Percentiles rank a stretch among this genome's conserved stretches.
Conservation (phyloP, 2,329 filamentous ascomycete genomes). For the Aureobasidium musti region DNA sequence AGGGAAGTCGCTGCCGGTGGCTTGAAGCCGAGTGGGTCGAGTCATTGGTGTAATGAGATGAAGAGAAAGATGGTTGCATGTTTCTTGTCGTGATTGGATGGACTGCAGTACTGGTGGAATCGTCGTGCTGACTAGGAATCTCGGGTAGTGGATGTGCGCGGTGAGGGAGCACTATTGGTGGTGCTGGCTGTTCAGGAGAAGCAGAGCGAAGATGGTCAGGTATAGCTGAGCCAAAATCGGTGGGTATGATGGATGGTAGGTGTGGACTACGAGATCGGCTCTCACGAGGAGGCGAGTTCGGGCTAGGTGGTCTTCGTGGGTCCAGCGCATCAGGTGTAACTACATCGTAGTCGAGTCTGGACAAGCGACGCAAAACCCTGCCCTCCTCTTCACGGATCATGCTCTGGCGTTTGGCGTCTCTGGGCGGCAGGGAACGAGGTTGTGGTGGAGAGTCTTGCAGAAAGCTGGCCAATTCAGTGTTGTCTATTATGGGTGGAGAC, state of each 20-base stretch:
- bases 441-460: slow-evolving; percentile 19
- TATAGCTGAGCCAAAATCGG: neutral
- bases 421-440: slow-evolving; percentile 1
- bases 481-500: slow-evolving; percentile 5
- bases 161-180: slow-evolving; percentile 12
- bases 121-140: neutral
- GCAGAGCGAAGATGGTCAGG: neutral
- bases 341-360: slow-evolving; percentile 8
- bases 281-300: slow-evolving; percentile 8
- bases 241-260: neutral
- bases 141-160: slow-evolving; percentile 12
- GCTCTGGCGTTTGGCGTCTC: neutral
- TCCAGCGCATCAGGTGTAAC: neutral
- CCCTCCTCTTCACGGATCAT: slow-evolving; percentile 19
- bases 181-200: slow-evolving; percentile 4
- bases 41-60: slow-evolving; percentile 1
- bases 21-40: neutral
- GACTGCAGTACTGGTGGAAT: neutral
- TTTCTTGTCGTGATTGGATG: neutral
- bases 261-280: slow-evolving; percentile 19
- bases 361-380: slow-evolving; percentile 18
- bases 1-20: slow-evolving; percentile 1
- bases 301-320: slow-evolving; percentile 1
- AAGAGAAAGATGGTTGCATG: slow-evolving; percentile 3
- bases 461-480: neutral